phyloP scores from a whole-genome alignment of 2,329 filamentous ascomycete species.

The Lecanoromycetidae sp. region DNA sequence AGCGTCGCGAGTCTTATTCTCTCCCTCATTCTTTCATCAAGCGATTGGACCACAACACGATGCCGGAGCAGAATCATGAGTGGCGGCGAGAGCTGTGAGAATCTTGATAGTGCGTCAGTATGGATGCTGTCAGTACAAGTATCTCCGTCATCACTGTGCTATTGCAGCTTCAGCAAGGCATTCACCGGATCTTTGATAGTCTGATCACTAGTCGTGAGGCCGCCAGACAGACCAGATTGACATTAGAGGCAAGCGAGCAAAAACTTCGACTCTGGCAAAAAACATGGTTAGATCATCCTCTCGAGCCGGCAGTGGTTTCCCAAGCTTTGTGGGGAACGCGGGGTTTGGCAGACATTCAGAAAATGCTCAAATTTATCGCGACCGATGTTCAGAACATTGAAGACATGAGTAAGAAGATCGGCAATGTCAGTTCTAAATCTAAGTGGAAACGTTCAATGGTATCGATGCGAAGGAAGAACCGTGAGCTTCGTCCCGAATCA shows the following conservation, averaged over 20 bases:
- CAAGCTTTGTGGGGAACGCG: conserved; percentile 1
- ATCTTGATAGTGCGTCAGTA: not conserved
- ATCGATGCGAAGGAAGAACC: not conserved
- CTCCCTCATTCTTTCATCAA: not conserved
- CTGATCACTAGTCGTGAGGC: not conserved
- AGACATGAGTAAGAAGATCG: not conserved
- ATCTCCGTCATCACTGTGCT: not conserved
- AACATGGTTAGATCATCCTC: not conserved
- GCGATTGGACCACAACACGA: too few relatives aligned
- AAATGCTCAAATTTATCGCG: not conserved
- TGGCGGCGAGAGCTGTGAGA: not conserved
- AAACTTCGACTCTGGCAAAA: conserved; percentile 1
- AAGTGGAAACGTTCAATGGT: not conserved
- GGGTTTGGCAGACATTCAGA: not conserved
- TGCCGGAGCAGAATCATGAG: too few relatives aligned
- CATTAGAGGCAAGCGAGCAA: not conserved
- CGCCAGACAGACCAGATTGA: not conserved
- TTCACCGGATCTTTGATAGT: not conserved
- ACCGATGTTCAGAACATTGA: not conserved
- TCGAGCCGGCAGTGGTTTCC: not conserved
- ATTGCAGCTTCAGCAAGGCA: not conserved
- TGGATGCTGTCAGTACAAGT: not conserved
- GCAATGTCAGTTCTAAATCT: not conserved
- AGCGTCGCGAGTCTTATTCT: not conserved
- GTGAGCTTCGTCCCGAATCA: not conserved